Evolutionary conservation across 768 basidiomycete genomes (phyloP).

Genomic region (Pholiota conissans): DNA sequence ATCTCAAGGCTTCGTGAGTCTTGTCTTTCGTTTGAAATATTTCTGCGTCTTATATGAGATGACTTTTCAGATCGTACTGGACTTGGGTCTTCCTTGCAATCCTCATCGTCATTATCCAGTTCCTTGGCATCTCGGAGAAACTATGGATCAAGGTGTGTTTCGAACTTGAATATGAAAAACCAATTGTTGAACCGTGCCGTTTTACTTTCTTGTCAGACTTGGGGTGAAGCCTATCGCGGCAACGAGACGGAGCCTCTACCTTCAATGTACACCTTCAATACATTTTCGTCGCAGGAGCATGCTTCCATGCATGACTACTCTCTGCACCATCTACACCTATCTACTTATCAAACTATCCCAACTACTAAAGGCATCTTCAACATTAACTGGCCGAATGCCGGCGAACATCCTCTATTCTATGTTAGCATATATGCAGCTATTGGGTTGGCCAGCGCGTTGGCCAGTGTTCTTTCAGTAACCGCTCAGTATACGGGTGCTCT

Average conservation of each 20-base stretch:
- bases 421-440: conserved; percentile 61
- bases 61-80: conserved; percentile 54
- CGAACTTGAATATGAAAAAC: background rate
- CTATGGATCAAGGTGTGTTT: conserved; percentile 69
- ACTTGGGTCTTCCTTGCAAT: conserved; percentile 57
- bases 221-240: conserved; percentile 63
- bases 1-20: conserved; percentile 71
- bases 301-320: conserved; percentile 32
- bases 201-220: conserved; percentile 40
- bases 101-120: conserved; percentile 50
- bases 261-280: conserved; percentile 30
- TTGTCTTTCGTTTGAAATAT: background rate
- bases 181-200: background rate
- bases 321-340: conserved; percentile 26
- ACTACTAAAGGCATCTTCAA: conserved; percentile 28
- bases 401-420: conserved; percentile 64
- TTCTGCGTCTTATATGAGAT: background rate
- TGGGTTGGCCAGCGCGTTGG: conserved; percentile 43
- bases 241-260: conserved; percentile 13
- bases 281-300: conserved; percentile 37
- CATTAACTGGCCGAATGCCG: conserved; percentile 43
- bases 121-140: conserved; percentile 60
- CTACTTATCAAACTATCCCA: conserved; percentile 20
- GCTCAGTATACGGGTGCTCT: conserved; percentile 58
- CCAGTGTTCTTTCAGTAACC: conserved; percentile 42